Evolutionary conservation across 2,329 filamentous ascomycete species (phyloP), one percentile per base, ranked within the genome.

Genomic region (Colletotrichum liaoningense): DNA sequence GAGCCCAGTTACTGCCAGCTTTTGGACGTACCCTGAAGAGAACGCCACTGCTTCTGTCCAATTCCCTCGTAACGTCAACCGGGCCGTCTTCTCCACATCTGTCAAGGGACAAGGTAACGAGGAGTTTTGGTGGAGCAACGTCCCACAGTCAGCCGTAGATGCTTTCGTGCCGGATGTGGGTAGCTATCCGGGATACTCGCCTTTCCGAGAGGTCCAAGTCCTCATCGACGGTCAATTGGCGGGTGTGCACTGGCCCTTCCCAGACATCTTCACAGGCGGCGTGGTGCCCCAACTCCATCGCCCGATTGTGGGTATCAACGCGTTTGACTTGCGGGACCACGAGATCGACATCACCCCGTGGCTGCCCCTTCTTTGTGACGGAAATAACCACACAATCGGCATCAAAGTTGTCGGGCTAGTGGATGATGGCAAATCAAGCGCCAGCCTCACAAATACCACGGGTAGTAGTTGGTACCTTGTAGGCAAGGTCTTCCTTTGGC

Each of bases 61-160:
- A 16, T 86, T 97, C 46, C 94, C 94, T 1, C 85, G 83, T 59
- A 93, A 94, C 77, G 86, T 88, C n/a, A 89, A 89, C 67, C 90
- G 92, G 66, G 94, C 94, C 19, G 89, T 95, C 5, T 90, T 96
- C 68, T 91, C 93, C 0, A 87, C 96, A 11, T 90, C 92, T 9
- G 93, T 94, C 16, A 94, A 92, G 76, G 94, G 93, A 0, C 94
- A 97, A 80, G 88, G 88, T 0, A 83, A 87, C 19, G 94, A 97
- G 82, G 94, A 97, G 80, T 96, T 96, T 78, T 97, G 94, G 94
- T 97, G 93, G 91, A 89, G 88, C 69, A 96, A 96, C 78, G 91
- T 94, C 1, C 88, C 93, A 1, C 88, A 92, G 57, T 89, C 88
- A 6, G 88, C 92, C 75, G 85, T 85, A 1, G 74, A 86, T 49